Evolutionary conservation across 768 basidiomycete genomes (phyloP).

Genomic region (Amanita rubescens): DNA sequence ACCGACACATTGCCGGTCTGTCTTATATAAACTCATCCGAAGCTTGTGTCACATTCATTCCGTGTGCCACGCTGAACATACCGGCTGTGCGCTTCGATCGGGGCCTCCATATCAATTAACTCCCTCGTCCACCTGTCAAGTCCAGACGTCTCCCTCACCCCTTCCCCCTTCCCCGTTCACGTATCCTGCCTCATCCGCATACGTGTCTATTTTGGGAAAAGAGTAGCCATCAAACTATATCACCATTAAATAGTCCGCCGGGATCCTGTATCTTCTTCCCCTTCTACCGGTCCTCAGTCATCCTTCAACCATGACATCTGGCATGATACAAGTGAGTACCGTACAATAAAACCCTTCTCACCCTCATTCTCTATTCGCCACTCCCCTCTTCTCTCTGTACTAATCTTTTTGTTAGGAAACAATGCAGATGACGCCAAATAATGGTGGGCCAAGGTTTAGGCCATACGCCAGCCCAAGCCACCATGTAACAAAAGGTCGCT

Average conservation of each 20-base stretch:
- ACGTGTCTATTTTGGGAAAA: conserved; percentile 4
- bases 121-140: not conserved
- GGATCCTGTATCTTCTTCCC: not conserved
- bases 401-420: conserved; percentile 27
- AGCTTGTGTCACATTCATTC: not conserved
- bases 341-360: conserved; percentile 4
- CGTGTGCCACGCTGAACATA: not conserved
- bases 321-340: conserved; percentile 36
- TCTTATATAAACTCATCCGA: conserved; percentile 1
- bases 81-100: conserved; percentile 8
- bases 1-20: not conserved
- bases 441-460: conserved; percentile 40
- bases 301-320: conserved; percentile 32
- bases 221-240: conserved; percentile 1
- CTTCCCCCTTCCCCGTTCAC: conserved; percentile 1
- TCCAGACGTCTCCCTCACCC: not conserved
- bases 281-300: not conserved
- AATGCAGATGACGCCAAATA: conserved; percentile 32
- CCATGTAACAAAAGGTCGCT: conserved; percentile 79
- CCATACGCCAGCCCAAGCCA: conserved; percentile 72
- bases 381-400: not conserved
- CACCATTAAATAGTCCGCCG: conserved; percentile 4
- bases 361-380: conserved; percentile 8
- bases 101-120: not conserved
- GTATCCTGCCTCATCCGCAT: not conserved